A percentile compares a stretch with the other conserved stretches of the same genome.
phyloP scores from a whole-genome alignment of 176 grass and related monocot species.

The Poa pratensis region DNA sequence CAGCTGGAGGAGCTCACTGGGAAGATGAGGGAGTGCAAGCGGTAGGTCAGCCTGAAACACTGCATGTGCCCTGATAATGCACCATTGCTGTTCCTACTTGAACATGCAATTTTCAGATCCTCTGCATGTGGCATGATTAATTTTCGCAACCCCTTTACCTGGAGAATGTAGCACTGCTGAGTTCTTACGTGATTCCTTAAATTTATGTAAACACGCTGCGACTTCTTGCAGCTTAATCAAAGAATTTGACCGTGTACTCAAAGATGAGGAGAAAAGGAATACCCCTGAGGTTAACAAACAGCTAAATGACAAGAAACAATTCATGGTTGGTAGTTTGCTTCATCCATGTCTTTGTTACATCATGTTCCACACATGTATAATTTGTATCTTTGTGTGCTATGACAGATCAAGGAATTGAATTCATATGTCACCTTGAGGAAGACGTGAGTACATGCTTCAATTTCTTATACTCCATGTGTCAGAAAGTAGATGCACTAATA shows the following conservation, averaged over 20 bases:
- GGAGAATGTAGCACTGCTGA: neutral
- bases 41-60: constrained; percentile 45
- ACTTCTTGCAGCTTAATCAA: constrained; percentile 71
- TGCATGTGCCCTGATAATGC: neutral
- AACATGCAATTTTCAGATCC: neutral
- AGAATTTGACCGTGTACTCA: constrained; percentile 81
- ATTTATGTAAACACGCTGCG: neutral
- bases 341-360: neutral
- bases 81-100: constrained; percentile 9
- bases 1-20: constrained; percentile 92
- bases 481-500: neutral
- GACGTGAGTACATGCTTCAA: constrained; percentile 61
- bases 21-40: constrained; percentile 97
- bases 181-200: neutral
- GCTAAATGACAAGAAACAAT: constrained; percentile 98
- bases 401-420: constrained; percentile 96
- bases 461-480: neutral
- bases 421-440: constrained; percentile 93
- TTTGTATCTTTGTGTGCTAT: constrained; percentile 30
- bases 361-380: constrained; percentile 25
- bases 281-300: constrained; percentile 82
- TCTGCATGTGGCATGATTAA: neutral
- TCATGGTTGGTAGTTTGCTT: constrained; percentile 64
- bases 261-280: constrained; percentile 79
- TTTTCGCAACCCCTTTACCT: neutral